Evolutionary conservation across 495 filamentous ascomycete genomes (phyloP).

Genomic region (Amorphotheca resinae): DNA sequence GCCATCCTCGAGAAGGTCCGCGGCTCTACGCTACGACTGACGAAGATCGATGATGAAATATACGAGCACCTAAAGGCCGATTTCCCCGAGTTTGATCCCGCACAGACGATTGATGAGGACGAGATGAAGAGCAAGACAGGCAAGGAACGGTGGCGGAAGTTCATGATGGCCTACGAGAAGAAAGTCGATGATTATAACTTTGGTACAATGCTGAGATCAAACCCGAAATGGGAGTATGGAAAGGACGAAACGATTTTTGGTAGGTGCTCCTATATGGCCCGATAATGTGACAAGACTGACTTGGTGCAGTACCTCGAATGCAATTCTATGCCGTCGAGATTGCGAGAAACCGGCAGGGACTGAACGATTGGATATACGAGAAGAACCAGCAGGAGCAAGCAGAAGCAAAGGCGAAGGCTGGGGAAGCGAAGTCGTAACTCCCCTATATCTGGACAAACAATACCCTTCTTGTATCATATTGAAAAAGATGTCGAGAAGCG

Average conservation of each 20-base stretch:
- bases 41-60: conserved; percentile 90
- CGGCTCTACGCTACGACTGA: conserved; percentile 77
- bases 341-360: conserved; percentile 70
- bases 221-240: conserved; percentile 71
- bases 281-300: conserved; percentile 9
- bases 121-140: conserved; percentile 95
- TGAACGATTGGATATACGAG: conserved; percentile 97
- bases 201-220: conserved; percentile 76
- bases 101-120: conserved; percentile 71
- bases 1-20: conserved; percentile 78
- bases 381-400: conserved; percentile 38
- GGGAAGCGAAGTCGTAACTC: conserved; percentile 2
- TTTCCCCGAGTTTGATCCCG: conserved; percentile 87
- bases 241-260: conserved; percentile 88
- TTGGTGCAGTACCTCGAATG: conserved; percentile 60
- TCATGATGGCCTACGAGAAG: conserved; percentile 88
- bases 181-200: conserved; percentile 94
- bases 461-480: neutral
- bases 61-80: conserved; percentile 70
- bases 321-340: conserved; percentile 99
- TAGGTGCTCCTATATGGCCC: conserved; percentile 22
- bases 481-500: neutral
- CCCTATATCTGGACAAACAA: neutral
- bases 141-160: conserved; percentile 92
- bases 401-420: conserved; percentile 13